A percentile compares a stretch with the other conserved stretches of the same genome.
phyloP scores from a whole-genome alignment of 2,329 filamentous ascomycete genomes.

The Waltergamsia citrina region DNA sequence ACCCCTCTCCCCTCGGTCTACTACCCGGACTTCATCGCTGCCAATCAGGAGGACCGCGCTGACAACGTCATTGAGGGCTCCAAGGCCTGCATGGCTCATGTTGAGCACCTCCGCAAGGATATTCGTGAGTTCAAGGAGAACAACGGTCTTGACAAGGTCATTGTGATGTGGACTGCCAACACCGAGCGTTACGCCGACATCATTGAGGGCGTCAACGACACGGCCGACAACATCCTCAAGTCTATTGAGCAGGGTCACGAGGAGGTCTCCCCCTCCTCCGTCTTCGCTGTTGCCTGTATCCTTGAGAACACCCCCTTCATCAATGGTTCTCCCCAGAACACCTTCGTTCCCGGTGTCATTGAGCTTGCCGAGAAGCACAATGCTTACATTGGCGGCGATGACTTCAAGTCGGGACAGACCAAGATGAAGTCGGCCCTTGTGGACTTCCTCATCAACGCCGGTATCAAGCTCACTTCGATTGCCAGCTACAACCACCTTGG shows the following conservation, averaged over 20 bases:
- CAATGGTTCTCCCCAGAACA: conserved; percentile 99
- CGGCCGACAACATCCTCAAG: conserved; percentile 83
- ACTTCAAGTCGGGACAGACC: conserved; percentile 99
- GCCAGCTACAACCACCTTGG: conserved; percentile 98
- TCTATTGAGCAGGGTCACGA: conserved; percentile 79
- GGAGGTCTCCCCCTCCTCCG: conserved; percentile 89
- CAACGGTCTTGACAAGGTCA: conserved; percentile 85
- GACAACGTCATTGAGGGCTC: conserved; percentile 79
- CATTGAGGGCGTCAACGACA: conserved; percentile 85
- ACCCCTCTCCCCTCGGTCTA: conserved; percentile 90
- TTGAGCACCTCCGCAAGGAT: conserved; percentile 87
- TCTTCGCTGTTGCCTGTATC: conserved; percentile 92
- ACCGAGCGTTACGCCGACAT: conserved; percentile 94
- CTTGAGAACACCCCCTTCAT: conserved; percentile 89
- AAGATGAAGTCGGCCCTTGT: conserved; percentile 99
- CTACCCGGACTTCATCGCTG: conserved; percentile 98
- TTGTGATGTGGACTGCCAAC: conserved; percentile 98
- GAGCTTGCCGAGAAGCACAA: conserved; percentile 78
- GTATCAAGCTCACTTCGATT: conserved; percentile 97
- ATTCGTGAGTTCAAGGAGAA: conserved; percentile 88
- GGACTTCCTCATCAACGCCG: conserved; percentile 96
- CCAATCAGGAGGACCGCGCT: conserved; percentile 94
- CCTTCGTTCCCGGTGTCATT: conserved; percentile 89
- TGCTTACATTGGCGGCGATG: conserved; percentile 92
- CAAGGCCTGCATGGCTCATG: conserved; percentile 79